Conservation (phyloP, 805 yeast species). For the Wickerhamiella dianesei region DNA sequence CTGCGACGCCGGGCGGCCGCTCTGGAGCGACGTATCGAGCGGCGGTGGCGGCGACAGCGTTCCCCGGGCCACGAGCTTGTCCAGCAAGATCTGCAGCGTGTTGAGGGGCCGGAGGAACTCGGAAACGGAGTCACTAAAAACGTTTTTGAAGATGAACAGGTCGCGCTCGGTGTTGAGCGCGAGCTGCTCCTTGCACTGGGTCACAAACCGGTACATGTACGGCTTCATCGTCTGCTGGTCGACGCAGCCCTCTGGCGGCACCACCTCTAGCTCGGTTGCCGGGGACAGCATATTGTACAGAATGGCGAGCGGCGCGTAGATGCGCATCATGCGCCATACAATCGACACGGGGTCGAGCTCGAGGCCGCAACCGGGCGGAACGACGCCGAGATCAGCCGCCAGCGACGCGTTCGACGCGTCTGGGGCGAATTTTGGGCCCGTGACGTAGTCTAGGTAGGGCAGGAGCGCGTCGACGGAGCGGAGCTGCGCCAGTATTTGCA, state of each 20-base stretch:
- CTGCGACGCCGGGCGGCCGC: slow-evolving; percentile 1
- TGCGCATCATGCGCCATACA: slow-evolving; percentile 74
- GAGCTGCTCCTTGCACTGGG: slow-evolving; percentile 69
- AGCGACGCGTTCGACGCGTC: slow-evolving; percentile 27
- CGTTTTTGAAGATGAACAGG: slow-evolving; percentile 80
- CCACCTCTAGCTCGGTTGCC: slow-evolving; percentile 29
- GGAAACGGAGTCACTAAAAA: slow-evolving; percentile 67
- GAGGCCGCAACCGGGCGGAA: slow-evolving; percentile 33
- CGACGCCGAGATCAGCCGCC: slow-evolving; percentile 40
- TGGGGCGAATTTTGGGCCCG: background rate
- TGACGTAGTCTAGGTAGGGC: slow-evolving; percentile 42
- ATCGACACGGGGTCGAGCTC: slow-evolving; percentile 84
- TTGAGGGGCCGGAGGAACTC: slow-evolving; percentile 62
- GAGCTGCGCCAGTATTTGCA: slow-evolving; percentile 40
- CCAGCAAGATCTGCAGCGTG: slow-evolving; percentile 54
- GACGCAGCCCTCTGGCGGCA: slow-evolving; percentile 57
- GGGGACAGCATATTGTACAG: slow-evolving; percentile 46
- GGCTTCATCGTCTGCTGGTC: slow-evolving; percentile 77
- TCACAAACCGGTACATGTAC: slow-evolving; percentile 77
- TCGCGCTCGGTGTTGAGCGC: slow-evolving; percentile 58
- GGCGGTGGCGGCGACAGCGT: background rate
- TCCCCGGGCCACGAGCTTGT: slow-evolving; percentile 24
- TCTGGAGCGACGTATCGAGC: background rate
- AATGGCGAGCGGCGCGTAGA: slow-evolving; percentile 83
- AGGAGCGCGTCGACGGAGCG: slow-evolving; percentile 51